A percentile compares a stretch with the other conserved stretches of the same genome.
Conservation (phyloP, 805 yeast species). For the Starmera amethionina region DNA sequence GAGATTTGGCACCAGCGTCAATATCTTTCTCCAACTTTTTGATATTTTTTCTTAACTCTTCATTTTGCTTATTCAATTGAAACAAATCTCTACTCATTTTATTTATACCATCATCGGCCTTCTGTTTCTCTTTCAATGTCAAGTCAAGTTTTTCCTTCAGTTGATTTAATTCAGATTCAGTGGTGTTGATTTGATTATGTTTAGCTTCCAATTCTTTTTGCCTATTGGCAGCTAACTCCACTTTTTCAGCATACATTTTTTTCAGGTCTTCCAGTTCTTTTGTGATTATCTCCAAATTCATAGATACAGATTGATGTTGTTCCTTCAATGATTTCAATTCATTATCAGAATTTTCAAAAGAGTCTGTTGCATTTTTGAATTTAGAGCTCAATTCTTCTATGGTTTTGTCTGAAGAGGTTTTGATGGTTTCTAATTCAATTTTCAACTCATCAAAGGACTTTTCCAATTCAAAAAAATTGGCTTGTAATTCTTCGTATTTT, state of each 20-base stretch:
- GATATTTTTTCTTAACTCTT: constrained; percentile 34
- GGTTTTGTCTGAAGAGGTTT: constrained; percentile 18
- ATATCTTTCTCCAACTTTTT: constrained; percentile 27
- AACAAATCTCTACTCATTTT: constrained; percentile 83
- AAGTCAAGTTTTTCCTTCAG: constrained; percentile 19
- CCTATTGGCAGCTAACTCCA: constrained; percentile 23
- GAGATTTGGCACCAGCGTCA: constrained; percentile 15
- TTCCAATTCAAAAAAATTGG: constrained; percentile 25
- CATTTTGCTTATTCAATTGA: constrained; percentile 50
- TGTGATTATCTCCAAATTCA: constrained; percentile 13
- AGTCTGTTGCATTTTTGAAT: constrained; percentile 1
- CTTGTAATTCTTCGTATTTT: constrained; percentile 25
- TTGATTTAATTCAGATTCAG: constrained; percentile 13
- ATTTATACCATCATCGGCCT: constrained; percentile 80
- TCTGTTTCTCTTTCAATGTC: constrained; percentile 32
- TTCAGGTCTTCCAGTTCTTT: constrained; percentile 18
- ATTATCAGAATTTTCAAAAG: constrained; percentile 6
- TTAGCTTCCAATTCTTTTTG: constrained; percentile 18
- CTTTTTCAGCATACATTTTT: constrained; percentile 23
- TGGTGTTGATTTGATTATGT: constrained; percentile 8
- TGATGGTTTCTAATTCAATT: constrained; percentile 18
- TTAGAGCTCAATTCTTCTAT: constrained; percentile 9
- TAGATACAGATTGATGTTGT: constrained; percentile 6
- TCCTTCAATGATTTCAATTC: constrained; percentile 14
- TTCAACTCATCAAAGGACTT: constrained; percentile 23